Percentiles rank a stretch among this genome's conserved stretches.
phyloP scores from a whole-genome alignment of 768 basidiomycete species.

The Boletus pseudopeckii region DNA sequence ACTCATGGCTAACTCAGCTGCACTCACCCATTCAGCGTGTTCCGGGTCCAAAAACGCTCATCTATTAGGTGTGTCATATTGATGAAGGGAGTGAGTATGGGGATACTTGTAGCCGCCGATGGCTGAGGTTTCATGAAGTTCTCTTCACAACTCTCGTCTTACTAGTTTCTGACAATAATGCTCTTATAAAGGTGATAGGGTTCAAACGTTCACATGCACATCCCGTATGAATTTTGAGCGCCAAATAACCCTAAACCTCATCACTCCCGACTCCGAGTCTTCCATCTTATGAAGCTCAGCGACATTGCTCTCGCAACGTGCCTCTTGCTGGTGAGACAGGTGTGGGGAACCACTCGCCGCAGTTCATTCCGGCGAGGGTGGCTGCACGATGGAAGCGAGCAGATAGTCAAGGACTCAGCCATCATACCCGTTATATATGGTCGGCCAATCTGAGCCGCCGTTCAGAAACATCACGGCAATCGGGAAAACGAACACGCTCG shows the following conservation, averaged over 20 bases:
- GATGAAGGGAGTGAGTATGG: not conserved
- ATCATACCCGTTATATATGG: conserved; percentile 28
- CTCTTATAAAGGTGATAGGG: conserved; percentile 18
- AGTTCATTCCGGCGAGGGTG: conserved; percentile 28
- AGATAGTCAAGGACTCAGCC: conserved; percentile 10
- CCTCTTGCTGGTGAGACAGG: conserved; percentile 35
- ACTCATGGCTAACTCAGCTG: not conserved
- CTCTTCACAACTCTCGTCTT: not conserved
- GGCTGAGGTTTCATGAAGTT: not conserved
- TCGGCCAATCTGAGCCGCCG: conserved; percentile 11
- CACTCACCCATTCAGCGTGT: conserved; percentile 19
- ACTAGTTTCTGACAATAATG: not conserved
- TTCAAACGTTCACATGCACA: too few relatives aligned
- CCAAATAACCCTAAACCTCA: conserved; percentile 1
- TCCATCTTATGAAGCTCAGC: conserved; percentile 20
- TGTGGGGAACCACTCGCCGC: conserved; percentile 18
- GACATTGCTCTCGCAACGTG: conserved; percentile 33
- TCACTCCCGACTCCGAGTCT: too few relatives aligned
- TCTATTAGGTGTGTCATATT: conserved; percentile 8
- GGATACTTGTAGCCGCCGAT: conserved; percentile 16
- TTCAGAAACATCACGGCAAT: too few relatives aligned
- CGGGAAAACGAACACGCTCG: too few relatives aligned
- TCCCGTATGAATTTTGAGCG: too few relatives aligned
- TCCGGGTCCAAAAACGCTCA: not conserved
- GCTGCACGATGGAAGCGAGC: conserved; percentile 34